Base-by-base conservation (phyloP, 2,329 filamentous ascomycete genomes). In the Aspergillaceae sp. region DNA sequence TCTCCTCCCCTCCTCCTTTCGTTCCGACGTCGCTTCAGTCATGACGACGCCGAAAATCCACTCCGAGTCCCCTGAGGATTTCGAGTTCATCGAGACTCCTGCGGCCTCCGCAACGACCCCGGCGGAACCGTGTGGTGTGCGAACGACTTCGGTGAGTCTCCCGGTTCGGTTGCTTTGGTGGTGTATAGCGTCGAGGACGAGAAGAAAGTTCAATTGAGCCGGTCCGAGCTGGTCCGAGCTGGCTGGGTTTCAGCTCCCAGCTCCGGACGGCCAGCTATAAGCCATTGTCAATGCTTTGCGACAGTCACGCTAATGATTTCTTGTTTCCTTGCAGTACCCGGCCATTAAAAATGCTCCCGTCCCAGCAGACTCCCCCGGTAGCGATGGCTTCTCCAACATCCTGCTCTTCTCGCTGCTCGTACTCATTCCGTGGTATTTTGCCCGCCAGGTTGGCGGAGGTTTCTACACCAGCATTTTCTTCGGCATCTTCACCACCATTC, bases 291-390 rank as follows among this genome's bases (percentile, higher is more conserved):
- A 19, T 19, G 19, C 19, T 19, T 19, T 19, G 19, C 19, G 2
- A 40, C 34, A 34, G 43, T 38, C 46, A 47, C 45, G 49, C 48
- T 53, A 52, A 52, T 54, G 46, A 52, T 34, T 53, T 52, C 45
- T 11, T 32, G 10, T 47, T 43, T 32, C 19, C 9, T 38, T 49
- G 54, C 62, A 94, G 90, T 91, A 82, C 61, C 84, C 87, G 30
- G 73, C 88, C 51, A 97, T 97, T 73, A 87, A 94, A 66, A 97
- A 97, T 80, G 87, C 83, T 42, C 89, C 92, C 54, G 81, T 97
- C 38, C 92, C 92, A 34, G 91, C 90, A 55, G 92, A 98, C 67
- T 87, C 82, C 43, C 74, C 88, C 43, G 86, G 89, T 55, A 82
- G 79, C 68, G 88, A 94, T 57, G 83, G 75, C 69, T 98, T 97